Conservation (phyloP, 23 red algal species). For the Pyropia haitanensis region DNA sequence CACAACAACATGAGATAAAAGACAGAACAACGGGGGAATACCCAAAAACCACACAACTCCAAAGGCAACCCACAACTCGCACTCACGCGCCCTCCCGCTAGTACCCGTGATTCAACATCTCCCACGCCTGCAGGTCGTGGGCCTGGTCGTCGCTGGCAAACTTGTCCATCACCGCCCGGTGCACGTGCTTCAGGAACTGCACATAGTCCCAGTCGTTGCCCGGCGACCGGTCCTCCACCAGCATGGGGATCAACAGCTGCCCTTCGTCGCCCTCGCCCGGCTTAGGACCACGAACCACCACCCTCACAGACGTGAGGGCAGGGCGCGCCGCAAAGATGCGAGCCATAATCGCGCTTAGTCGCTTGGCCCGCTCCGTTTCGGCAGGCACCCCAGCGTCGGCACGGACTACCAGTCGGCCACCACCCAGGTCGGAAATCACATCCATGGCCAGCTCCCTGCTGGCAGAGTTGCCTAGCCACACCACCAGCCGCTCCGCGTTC, state of each 20-base stretch:
- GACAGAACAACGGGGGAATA: too few species aligned
- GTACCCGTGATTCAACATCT: slow-evolving; percentile 81
- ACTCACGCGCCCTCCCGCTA: slow-evolving; percentile 1
- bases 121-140: slow-evolving; percentile 62
- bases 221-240: slow-evolving; percentile 61
- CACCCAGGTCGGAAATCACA: slow-evolving; percentile 33
- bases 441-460: slow-evolving; percentile 13
- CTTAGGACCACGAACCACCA: slow-evolving; percentile 17
- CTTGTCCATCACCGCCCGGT: slow-evolving; percentile 67
- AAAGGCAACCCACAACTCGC: too few species aligned
- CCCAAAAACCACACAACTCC: too few species aligned
- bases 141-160: slow-evolving; percentile 52
- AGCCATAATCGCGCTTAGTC: slow-evolving; percentile 41
- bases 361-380: slow-evolving; percentile 37
- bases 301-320: slow-evolving; percentile 26
- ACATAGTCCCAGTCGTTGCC: slow-evolving; percentile 49
- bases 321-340: slow-evolving; percentile 30
- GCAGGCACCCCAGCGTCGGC: slow-evolving; percentile 34
- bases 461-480: slow-evolving; percentile 66
- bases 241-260: slow-evolving; percentile 38
- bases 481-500: slow-evolving; percentile 69
- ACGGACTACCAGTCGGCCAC: slow-evolving; percentile 30
- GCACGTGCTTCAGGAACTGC: slow-evolving; percentile 56
- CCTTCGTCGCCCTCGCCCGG: slow-evolving; percentile 34
- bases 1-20: too few species aligned